These are phyloP conservation scores for Colletotrichum nymphaeae DNA, from an alignment of 2,329 filamentous ascomycete species.

Conservation along the genomic window DNA sequence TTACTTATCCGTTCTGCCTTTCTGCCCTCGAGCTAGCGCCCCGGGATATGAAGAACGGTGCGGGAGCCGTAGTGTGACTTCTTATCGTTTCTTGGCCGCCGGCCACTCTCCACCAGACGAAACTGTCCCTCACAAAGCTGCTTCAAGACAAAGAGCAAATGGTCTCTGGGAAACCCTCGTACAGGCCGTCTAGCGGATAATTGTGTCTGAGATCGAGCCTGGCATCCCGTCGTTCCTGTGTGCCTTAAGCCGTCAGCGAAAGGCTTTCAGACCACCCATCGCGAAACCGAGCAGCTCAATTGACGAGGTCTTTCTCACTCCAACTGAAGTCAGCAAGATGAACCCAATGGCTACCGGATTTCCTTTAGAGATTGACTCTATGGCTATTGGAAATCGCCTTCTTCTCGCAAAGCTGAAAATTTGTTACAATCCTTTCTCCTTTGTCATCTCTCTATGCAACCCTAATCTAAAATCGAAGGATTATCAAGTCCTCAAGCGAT, in stretches of 20 bases:
- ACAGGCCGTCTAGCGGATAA: not conserved
- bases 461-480: not conserved
- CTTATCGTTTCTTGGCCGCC: conserved; percentile 32
- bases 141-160: not conserved
- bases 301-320: not conserved
- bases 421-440: not conserved
- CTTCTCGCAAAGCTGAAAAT: not conserved
- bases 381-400: not conserved
- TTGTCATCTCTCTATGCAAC: not conserved
- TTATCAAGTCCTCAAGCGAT: not conserved
- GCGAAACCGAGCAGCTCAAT: not conserved
- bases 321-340: not conserved
- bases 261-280: not conserved
- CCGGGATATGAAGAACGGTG: not conserved
- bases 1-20: conserved; percentile 3
- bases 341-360: no score
- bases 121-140: no score
- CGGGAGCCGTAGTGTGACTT: not conserved
- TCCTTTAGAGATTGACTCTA: not conserved
- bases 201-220: not conserved
- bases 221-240: not conserved
- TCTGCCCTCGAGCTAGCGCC: not conserved
- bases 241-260: not conserved
- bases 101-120: conserved; percentile 13
- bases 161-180: not conserved